phyloP scores from a whole-genome alignment of 2,329 filamentous ascomycete genomes.

The Aspergillus flavus region DNA sequence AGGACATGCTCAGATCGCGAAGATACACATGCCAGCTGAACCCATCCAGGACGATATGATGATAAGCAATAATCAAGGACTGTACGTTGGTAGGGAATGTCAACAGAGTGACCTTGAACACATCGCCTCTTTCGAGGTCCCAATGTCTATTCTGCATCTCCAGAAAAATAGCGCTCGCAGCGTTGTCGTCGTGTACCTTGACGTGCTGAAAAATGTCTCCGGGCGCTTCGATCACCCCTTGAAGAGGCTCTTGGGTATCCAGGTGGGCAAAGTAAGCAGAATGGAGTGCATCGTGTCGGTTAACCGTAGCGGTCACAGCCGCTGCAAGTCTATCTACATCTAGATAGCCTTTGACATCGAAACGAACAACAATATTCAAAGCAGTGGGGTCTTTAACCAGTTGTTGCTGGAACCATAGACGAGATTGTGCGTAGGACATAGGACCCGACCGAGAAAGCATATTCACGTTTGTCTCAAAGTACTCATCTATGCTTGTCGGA shows the following conservation, averaged over 20 bases:
- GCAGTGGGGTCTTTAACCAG: background rate
- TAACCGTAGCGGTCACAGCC: background rate
- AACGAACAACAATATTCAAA: background rate
- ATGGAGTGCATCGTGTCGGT: background rate
- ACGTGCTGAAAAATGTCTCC: background rate
- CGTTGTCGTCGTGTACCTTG: background rate
- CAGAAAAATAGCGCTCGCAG: background rate
- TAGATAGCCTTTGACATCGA: background rate
- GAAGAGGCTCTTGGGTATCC: background rate
- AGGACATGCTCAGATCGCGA: background rate
- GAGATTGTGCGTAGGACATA: background rate
- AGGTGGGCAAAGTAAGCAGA: background rate
- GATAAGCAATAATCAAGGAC: background rate
- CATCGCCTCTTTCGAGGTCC: no score
- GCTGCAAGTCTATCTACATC: background rate
- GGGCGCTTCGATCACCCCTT: background rate
- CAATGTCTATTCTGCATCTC: no score
- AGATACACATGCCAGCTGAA: background rate
- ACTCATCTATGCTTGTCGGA: background rate
- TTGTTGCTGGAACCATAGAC: background rate
- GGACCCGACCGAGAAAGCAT: background rate
- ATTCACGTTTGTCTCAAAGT: background rate
- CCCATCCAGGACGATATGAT: background rate
- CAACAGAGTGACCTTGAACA: no score
- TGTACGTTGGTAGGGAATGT: background rate